These are phyloP conservation scores for Dryas integrifolia DNA, from an alignment of 331 rosid species.

Conservation along the genomic window DNA sequence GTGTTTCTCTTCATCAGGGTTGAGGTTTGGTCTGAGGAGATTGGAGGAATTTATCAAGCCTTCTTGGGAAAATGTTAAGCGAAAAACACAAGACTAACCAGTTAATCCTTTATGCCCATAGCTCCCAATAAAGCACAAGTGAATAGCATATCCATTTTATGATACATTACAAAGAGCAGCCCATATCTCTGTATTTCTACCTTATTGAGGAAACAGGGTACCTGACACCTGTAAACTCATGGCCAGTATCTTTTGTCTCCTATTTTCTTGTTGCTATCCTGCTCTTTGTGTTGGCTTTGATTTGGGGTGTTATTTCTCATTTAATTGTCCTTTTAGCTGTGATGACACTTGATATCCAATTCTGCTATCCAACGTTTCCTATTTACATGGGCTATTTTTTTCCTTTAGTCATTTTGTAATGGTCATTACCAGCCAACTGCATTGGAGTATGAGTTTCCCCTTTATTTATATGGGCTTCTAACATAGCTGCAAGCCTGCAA, in stretches of 20 bases:
- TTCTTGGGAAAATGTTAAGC: neutral
- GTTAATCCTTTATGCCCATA: neutral
- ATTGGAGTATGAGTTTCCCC: neutral
- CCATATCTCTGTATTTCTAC: neutral
- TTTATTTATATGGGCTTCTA: neutral
- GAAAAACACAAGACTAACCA: neutral
- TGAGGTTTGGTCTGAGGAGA: too few species aligned
- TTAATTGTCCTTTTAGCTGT: neutral
- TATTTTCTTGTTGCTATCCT: neutral
- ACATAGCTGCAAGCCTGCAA: constrained; percentile 1
- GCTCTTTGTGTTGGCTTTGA: neutral
- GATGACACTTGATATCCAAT: neutral
- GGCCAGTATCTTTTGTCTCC: neutral
- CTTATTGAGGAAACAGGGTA: neutral
- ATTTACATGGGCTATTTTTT: neutral
- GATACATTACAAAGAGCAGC: neutral
- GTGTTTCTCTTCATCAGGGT: neutral
- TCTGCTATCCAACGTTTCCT: neutral
- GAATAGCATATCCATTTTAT: neutral
- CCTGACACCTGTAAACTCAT: neutral
- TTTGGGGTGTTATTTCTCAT: neutral
- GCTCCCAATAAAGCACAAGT: neutral
- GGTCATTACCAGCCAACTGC: neutral
- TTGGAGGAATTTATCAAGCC: neutral
- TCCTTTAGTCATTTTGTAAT: neutral